Percentiles rank a stretch among this genome's conserved stretches.
Conservation (phyloP, 176 grass and related monocot genomes). For the Zea mays region Zm-B73-REFERENCE-NAM-5.0 NC_050096.1:34594501-34595000, state of each 20-base stretch:
- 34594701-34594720: constrained; percentile 77
- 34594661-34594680: constrained; percentile 93
- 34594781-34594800: not conserved
- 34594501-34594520: not conserved
- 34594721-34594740: constrained; percentile 60
- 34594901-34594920: constrained; percentile 91
- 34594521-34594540: not conserved
- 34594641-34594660: constrained; percentile 89
- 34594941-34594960: constrained; percentile 8
- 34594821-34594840: constrained; percentile 79
- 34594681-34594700: constrained; percentile 90
- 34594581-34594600: not conserved
- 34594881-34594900: constrained; percentile 87
- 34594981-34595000: not conserved
- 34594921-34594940: constrained; percentile 55
- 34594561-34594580: not conserved
- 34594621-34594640: constrained; percentile 97
- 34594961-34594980: constrained; percentile 2
- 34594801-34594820: constrained; percentile 98
- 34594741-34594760: constrained; percentile 4
- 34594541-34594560: not conserved
- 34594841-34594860: constrained; percentile 95
- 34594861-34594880: constrained; percentile 77
- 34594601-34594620: constrained; percentile 91
- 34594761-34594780: not conserved